Evolutionary conservation across 2,329 filamentous ascomycete genomes (phyloP).

Genomic region (Colletotrichum sublineola): DNA sequence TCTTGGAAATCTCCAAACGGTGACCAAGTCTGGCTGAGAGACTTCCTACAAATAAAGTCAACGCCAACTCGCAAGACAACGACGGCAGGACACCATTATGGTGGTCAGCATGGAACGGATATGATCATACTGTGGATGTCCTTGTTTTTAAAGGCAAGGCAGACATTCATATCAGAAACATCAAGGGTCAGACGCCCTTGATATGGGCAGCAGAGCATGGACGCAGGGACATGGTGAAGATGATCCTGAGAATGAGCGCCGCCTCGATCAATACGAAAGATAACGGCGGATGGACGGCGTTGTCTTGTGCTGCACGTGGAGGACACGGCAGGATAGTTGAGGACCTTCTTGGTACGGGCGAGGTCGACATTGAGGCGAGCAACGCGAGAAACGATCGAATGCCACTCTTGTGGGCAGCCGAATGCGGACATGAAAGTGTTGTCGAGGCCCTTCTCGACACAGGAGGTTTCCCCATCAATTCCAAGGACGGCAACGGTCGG

Average conservation of each 20-base stretch:
- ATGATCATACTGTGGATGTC: too few relatives aligned
- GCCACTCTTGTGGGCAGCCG: background rate
- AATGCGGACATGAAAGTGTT: background rate
- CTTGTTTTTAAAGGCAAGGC: too few relatives aligned
- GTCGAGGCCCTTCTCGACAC: background rate
- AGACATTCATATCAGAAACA: too few relatives aligned
- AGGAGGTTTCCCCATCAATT: background rate
- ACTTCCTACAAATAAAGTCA: slow-evolving; percentile 43
- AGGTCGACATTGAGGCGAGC: background rate
- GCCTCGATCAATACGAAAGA: background rate
- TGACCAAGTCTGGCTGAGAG: slow-evolving; percentile 49
- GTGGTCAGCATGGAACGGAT: too few relatives aligned
- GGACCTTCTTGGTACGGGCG: background rate
- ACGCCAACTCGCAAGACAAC: background rate
- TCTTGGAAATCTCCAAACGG: slow-evolving; percentile 47
- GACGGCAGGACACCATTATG: background rate
- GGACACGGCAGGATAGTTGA: background rate
- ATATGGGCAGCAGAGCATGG: too few relatives aligned
- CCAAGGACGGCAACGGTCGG: background rate
- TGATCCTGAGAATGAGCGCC: too few relatives aligned
- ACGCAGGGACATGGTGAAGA: too few relatives aligned
- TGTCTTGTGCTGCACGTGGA: too few relatives aligned
- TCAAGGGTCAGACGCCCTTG: too few relatives aligned
- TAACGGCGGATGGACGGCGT: too few relatives aligned
- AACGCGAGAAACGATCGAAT: background rate